A percentile compares a stretch with the other conserved stretches of the same genome.
Conservation (phyloP, 2,329 filamentous ascomycete species). For the Clonostachys chloroleuca region DNA sequence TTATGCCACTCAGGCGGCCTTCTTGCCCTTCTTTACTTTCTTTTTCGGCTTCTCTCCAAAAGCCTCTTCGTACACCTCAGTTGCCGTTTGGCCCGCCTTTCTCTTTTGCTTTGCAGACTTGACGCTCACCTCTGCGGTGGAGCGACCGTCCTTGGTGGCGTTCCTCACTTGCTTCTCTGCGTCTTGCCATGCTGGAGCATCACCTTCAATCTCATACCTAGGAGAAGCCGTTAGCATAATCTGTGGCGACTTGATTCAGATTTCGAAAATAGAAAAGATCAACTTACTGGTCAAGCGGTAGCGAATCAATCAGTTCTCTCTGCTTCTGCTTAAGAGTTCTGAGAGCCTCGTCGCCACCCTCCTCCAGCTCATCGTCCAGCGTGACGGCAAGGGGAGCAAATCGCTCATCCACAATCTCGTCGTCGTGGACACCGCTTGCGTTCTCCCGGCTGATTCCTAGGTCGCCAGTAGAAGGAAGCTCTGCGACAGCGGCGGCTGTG, state of each 20-base stretch:
- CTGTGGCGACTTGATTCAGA: not conserved
- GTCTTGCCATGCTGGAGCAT: conserved; percentile 58
- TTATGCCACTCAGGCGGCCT: conserved; percentile 5
- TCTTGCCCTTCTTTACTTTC: conserved; percentile 42
- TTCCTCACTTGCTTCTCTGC: conserved; percentile 71
- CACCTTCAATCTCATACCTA: conserved; percentile 63
- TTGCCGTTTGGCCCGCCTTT: conserved; percentile 60
- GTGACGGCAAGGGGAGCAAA: conserved; percentile 68
- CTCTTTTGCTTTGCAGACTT: conserved; percentile 75
- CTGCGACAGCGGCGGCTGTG: conserved; percentile 65
- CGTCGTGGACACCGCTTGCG: conserved; percentile 62
- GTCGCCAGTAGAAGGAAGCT: conserved; percentile 54
- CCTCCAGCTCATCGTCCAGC: conserved; percentile 78
- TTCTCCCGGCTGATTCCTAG: conserved; percentile 56
- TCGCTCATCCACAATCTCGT: conserved; percentile 59
- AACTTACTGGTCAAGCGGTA: conserved; percentile 70
- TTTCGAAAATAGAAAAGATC: not conserved
- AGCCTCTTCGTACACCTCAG: conserved; percentile 58
- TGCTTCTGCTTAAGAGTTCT: conserved; percentile 72
- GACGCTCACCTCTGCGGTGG: conserved; percentile 69
- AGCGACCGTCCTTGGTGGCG: conserved; percentile 48
- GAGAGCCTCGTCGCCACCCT: conserved; percentile 75
- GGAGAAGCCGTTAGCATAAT: no score
- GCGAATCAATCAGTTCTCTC: conserved; percentile 81
- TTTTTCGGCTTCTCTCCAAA: conserved; percentile 55